Evolutionary conservation across 345 rosid species (phyloP), one percentile per base, ranked within the genome.

Genomic region (Aurinia saxatilis): DNA sequence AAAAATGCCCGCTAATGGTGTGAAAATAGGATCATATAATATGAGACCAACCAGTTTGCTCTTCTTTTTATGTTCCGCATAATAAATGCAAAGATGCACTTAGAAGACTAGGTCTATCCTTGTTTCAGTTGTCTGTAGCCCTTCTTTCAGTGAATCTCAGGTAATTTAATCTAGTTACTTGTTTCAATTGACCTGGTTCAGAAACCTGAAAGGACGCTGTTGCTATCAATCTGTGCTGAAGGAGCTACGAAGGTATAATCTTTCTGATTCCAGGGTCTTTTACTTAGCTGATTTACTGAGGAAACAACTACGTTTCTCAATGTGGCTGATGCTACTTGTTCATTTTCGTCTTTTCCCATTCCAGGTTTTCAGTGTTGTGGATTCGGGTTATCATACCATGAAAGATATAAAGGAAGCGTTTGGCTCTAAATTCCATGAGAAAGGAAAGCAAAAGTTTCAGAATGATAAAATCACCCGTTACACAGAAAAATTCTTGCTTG

Each of bases 191-290:
- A 54, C 60, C 59, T 33, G 61, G 66, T 75, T 60, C 96, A 91
- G 98, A 91, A 79, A 71, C 89, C 95, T 7, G 95, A 86, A 74
- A 86, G 96, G 77, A 82, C 71, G 19, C 69, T 91, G 75, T 75
- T 79, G 72, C 74, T 91, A 55, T 84, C 89, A 35, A 70, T 78
- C 47, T 76, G 54, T 68, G 87, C 98, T 8, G 95, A 86, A 72
- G 92, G 95, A 71, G 90, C 96, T 56, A 91, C 82, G 36, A 88
- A 91, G 96, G 98, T 91, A 68, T 46, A 42, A 47, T 45, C 27
- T 60, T 17, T 71, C 63, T 42, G 30, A 48, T 8, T 14, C 50
- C 52, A 41, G 10, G 11, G 44, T 21, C 15, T n/a, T 13, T 44
- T 10, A 39, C 61, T 18, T 38, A 50, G 50, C 57, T 34, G 18